Evolutionary conservation across 768 basidiomycete genomes (phyloP).

Genomic region (Porphyrellus cyaneotinctus): DNA sequence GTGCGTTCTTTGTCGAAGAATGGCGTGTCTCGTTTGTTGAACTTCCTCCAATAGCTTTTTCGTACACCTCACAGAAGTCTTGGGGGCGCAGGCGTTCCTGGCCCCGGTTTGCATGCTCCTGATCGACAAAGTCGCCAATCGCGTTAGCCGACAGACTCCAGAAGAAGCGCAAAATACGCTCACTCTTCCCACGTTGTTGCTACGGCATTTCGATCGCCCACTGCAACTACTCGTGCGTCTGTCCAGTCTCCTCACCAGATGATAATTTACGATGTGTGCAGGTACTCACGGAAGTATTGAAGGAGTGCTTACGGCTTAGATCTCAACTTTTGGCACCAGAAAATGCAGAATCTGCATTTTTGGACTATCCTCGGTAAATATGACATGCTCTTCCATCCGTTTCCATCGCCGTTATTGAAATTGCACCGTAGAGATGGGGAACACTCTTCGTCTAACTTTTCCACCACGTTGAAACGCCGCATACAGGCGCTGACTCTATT

Average conservation of each 20-base stretch:
- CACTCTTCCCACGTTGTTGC: constrained; percentile 60
- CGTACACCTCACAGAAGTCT: constrained; percentile 75
- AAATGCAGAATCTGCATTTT: constrained; percentile 41
- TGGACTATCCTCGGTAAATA: constrained; percentile 52
- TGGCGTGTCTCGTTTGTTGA: constrained; percentile 3
- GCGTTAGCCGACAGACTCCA: constrained; percentile 56
- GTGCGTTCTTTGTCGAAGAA: constrained; percentile 41
- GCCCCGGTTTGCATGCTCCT: constrained; percentile 81
- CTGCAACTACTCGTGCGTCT: constrained; percentile 51
- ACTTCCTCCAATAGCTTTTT: constrained; percentile 61
- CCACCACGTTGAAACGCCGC: constrained; percentile 48
- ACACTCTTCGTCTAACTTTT: constrained; percentile 41
- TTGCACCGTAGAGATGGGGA: constrained; percentile 52
- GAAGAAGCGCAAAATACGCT: constrained; percentile 60
- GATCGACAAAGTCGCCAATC: constrained; percentile 70
- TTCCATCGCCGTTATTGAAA: background rate
- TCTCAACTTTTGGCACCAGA: constrained; percentile 38
- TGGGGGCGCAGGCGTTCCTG: constrained; percentile 78
- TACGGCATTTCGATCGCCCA: constrained; percentile 49
- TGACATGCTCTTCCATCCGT: background rate
- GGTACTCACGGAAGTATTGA: constrained; percentile 61
- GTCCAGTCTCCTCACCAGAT: background rate
- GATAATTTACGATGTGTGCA: constrained; percentile 26
- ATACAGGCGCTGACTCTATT: constrained; percentile 68
- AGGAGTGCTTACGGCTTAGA: constrained; percentile 61